Evolutionary conservation across 2,329 filamentous ascomycete genomes (phyloP).

Genomic region (Fusarium succisae): DNA sequence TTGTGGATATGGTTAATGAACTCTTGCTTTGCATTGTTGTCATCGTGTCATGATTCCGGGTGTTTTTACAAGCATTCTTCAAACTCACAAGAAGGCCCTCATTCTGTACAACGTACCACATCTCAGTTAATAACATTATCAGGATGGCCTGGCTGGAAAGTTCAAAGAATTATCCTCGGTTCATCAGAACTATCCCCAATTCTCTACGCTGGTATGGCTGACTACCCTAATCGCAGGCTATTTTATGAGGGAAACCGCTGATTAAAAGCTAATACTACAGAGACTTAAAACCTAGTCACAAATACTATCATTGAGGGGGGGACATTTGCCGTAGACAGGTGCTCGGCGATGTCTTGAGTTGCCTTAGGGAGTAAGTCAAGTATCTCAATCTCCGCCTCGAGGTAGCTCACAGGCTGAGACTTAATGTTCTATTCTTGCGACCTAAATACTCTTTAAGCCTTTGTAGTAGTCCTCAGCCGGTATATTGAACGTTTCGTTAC

Average conservation of each 20-base stretch:
- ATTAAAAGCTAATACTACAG: background rate
- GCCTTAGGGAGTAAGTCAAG: background rate
- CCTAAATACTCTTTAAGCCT: no score
- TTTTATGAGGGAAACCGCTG: background rate
- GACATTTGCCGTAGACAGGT: background rate
- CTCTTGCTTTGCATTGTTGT: background rate
- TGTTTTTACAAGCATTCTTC: background rate
- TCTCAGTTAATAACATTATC: background rate
- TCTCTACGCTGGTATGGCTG: background rate
- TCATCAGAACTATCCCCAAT: no score
- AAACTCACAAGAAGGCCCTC: background rate
- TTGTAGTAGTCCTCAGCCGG: rapidly evolving
- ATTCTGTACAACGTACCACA: rapidly evolving
- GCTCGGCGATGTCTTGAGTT: no score
- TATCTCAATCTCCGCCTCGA: background rate
- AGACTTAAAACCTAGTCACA: background rate
- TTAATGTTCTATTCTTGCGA: background rate
- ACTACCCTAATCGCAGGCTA: background rate
- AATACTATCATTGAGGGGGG: no score
- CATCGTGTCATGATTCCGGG: background rate
- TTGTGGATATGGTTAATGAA: background rate
- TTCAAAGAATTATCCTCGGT: background rate
- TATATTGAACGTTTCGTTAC: background rate
- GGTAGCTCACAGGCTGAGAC: background rate
- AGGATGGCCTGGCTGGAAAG: background rate